A percentile compares a stretch with the other conserved stretches of the same genome.
Conservation (phyloP, 805 yeast genomes). For the Peterozyma xylosa region DNA sequence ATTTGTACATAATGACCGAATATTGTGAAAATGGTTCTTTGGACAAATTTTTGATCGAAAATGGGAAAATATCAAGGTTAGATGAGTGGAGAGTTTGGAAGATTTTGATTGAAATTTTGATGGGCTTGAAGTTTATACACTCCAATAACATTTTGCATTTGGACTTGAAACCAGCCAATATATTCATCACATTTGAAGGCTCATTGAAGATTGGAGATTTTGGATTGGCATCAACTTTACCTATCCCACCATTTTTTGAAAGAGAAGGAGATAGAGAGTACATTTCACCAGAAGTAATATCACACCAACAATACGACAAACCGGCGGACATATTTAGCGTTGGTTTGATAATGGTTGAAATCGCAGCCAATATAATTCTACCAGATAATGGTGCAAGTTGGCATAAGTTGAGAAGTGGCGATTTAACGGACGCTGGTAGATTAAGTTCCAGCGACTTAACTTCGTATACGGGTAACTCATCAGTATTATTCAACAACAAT, state of each 20-base stretch:
- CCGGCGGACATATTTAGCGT: conserved; percentile 95
- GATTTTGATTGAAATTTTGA: conserved; percentile 73
- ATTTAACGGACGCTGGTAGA: conserved; percentile 88
- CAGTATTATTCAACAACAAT: conserved; percentile 9
- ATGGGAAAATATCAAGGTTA: conserved; percentile 65
- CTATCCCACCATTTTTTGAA: conserved; percentile 68
- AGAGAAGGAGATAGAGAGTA: conserved; percentile 97
- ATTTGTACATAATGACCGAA: conserved; percentile 88
- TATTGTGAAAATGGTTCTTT: conserved; percentile 89
- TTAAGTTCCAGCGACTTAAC: conserved; percentile 65
- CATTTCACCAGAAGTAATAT: conserved; percentile 93
- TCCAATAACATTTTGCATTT: conserved; percentile 70
- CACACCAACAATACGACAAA: conserved; percentile 74
- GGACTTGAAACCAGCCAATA: conserved; percentile 93
- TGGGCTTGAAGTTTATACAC: conserved; percentile 79
- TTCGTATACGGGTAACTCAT: conserved; percentile 11
- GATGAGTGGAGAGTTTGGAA: conserved; percentile 99
- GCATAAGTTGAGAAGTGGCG: conserved; percentile 94
- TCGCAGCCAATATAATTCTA: conserved; percentile 88
- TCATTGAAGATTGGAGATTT: conserved; percentile 91
- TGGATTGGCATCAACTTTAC: conserved; percentile 84
- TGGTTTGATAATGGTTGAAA: conserved; percentile 88
- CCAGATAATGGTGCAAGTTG: conserved; percentile 97
- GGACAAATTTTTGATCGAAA: conserved; percentile 71
- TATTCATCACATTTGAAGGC: conserved; percentile 92